Base-by-base conservation (phyloP, 78 protist genomes). In the Andalucia godoyi region DNA sequence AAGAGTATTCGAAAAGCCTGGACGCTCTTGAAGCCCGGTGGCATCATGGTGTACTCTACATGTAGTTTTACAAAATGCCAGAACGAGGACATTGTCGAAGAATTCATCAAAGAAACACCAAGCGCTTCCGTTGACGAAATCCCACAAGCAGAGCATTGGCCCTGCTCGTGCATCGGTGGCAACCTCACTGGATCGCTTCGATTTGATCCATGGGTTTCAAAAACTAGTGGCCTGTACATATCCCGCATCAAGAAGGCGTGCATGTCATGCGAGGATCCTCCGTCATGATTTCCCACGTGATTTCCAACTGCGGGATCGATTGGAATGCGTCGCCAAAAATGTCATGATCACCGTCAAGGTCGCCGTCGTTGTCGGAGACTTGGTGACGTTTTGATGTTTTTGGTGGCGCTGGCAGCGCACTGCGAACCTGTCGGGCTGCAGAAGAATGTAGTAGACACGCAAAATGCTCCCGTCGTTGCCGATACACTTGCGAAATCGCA, bases 31-130 rank as follows among this genome's bases (percentile, higher is more conserved):
- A 15, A 36, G 0, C 52, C 63, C 34, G 77, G 72, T 2, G 81
- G 81, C 25, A 23, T 4, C 7, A 61, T 76, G 17, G 72, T 69
- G 9, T 69, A 76, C 76, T 40, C 47, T 32, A 76, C 83, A 9
- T 76, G 83, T 68, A 57, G 69, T 27, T 53, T 62, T 10, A 17
- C 76, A 15, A 23, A 25, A 0, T 33, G 21, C 7, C 83, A 76
- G 60, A 76, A 76, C 66, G 83, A 76, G 59, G 72, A 54, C 37
- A 55, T 76, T 4, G 76, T 76, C 33, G 15, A 1, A 18, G 2
- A 34, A 27, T 3, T 66, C 40, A 61, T 66, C 12, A 27, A n/a
- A 7, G 1, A 2, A 1, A 34, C 45, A 50, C 41, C 59, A 17
- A 0, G 7, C 6, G 71, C 66, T 18, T 17, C 3, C 51, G 29